Evolutionary conservation across 164 flowering plant genomes (phyloP).

Genomic region (Aristolochia contorta): DNA sequence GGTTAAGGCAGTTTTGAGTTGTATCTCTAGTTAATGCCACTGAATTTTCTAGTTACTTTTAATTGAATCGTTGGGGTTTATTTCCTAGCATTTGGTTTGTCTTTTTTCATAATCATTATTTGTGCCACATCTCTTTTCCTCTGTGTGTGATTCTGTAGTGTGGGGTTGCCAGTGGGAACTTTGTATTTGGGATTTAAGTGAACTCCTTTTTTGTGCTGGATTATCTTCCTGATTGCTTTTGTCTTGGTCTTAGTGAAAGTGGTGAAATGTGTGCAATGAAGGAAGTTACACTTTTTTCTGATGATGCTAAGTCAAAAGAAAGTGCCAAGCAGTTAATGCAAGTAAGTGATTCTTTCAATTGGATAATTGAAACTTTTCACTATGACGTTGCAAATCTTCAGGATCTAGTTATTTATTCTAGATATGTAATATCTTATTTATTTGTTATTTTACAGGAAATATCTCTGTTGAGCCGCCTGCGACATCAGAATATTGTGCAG

Average conservation of each 20-base stretch:
- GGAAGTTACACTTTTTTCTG: slow-evolving; percentile 84
- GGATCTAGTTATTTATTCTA: background rate
- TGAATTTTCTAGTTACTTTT: no score
- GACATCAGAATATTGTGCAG: slow-evolving; percentile 87
- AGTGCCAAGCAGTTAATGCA: slow-evolving; percentile 89
- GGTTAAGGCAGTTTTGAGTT: no score
- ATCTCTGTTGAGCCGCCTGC: slow-evolving; percentile 61
- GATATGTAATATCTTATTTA: background rate
- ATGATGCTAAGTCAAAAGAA: slow-evolving; percentile 94
- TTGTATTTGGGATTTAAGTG: background rate
- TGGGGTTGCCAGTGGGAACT: background rate
- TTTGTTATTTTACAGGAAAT: slow-evolving; percentile 54
- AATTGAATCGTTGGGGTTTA: background rate
- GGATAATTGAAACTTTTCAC: background rate
- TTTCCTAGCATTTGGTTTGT: background rate
- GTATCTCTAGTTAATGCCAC: no score
- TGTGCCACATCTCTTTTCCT: background rate
- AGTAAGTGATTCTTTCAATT: slow-evolving; percentile 28
- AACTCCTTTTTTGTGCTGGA: background rate
- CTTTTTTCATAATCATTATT: background rate
- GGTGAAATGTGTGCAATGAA: slow-evolving; percentile 99
- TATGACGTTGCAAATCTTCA: background rate
- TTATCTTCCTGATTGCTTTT: background rate
- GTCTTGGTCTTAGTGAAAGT: slow-evolving; percentile 49
- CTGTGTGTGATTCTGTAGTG: background rate